Evolutionary conservation across 2,329 filamentous ascomycete genomes (phyloP).

Genomic region (Amesomyces nigricolor): DNA sequence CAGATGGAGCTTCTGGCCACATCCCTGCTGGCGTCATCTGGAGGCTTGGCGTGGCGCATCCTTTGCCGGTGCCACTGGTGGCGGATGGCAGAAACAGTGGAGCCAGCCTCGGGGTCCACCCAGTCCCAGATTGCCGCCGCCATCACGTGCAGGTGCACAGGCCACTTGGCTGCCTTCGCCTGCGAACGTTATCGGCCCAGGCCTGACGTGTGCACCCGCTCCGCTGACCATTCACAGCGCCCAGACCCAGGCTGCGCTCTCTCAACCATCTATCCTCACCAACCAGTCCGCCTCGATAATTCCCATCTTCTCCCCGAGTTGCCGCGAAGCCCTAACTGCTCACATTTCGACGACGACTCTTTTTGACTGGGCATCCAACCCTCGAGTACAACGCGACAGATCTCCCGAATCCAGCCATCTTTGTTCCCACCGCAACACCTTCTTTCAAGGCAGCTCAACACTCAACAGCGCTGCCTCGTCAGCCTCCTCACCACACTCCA

Average conservation of each 20-base stretch:
- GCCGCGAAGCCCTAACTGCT: conserved; percentile 8
- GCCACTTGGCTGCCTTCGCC: conserved; percentile 6
- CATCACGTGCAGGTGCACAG: conserved; percentile 22
- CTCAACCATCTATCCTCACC: conserved; percentile 19
- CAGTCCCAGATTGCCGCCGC: conserved; percentile 2
- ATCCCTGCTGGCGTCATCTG: not conserved
- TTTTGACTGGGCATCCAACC: not conserved
- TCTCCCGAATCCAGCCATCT: not conserved
- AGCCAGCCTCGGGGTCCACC: not conserved
- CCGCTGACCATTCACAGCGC: conserved; percentile 21
- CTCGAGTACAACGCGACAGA: not conserved
- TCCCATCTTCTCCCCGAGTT: conserved; percentile 14
- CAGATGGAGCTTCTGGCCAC: conserved; percentile 5
- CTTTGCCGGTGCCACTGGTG: conserved; percentile 1
- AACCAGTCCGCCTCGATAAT: conserved; percentile 15
- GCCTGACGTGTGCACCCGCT: conserved; percentile 22
- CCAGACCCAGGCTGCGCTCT: conserved; percentile 17
- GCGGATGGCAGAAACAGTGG: conserved; percentile 8
- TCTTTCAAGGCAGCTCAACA: conserved; percentile 6
- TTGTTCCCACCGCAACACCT: conserved; percentile 3
- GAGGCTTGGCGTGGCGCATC: not conserved
- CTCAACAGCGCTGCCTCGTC: conserved; percentile 13
- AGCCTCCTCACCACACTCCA: not conserved
- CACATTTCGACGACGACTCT: not conserved
- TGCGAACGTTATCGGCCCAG: conserved; percentile 7